Percentiles rank a stretch among this genome's conserved stretches.
These are phyloP conservation scores for Escallonia rubra DNA, from an alignment of 129 eudicot species.

Conservation along the genomic window DNA sequence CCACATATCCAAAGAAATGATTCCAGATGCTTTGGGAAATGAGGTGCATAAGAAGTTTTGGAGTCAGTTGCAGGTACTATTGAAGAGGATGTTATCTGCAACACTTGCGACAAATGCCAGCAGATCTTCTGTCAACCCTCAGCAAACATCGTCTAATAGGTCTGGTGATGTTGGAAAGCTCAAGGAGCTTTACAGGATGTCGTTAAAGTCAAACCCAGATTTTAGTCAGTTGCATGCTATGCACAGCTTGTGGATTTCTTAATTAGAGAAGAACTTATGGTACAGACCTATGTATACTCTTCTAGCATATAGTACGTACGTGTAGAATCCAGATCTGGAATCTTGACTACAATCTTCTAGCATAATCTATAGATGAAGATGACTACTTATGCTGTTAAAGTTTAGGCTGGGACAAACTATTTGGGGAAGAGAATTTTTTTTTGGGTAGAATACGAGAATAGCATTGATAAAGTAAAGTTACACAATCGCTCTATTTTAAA, in stretches of 20 bases:
- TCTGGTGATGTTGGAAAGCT: constrained; percentile 59
- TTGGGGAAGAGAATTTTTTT: too few species aligned
- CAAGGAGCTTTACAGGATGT: constrained; percentile 73
- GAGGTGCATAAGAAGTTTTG: constrained; percentile 49
- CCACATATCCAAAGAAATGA: constrained; percentile 32
- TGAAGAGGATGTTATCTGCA: constrained; percentile 66
- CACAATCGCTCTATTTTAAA: too few species aligned
- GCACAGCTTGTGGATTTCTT: constrained; percentile 56
- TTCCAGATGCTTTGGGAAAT: constrained; percentile 17
- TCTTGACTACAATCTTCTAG: too few species aligned
- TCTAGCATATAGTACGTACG: too few species aligned
- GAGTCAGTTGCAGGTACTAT: constrained; percentile 66
- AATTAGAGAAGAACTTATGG: background rate
- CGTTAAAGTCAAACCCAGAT: constrained; percentile 57
- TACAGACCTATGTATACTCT: background rate
- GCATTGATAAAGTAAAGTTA: too few species aligned
- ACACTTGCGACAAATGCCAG: constrained; percentile 38
- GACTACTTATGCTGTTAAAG: too few species aligned
- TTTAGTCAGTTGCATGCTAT: constrained; percentile 68
- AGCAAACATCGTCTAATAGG: constrained; percentile 25
- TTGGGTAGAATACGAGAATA: too few species aligned
- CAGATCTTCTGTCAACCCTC: constrained; percentile 35
- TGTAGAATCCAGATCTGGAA: too few species aligned
- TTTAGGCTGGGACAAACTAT: too few species aligned
- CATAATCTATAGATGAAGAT: too few species aligned